These are phyloP conservation scores for Amauroascus verrucosus DNA, from an alignment of 2,329 filamentous ascomycete genomes.

Conservation along the genomic window DNA sequence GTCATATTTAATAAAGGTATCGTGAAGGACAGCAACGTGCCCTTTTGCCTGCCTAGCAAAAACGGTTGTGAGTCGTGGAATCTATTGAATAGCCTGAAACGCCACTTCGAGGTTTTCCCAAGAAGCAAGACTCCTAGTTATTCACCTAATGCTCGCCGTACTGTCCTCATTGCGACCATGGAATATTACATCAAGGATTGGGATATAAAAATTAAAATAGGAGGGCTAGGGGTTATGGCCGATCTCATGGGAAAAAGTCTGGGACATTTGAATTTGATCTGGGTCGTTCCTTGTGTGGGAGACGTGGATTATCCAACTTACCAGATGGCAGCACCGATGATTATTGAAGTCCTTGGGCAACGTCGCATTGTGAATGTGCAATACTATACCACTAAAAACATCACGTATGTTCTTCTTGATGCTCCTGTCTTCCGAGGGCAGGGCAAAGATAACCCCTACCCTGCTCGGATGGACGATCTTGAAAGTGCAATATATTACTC, in stretches of 20 bases:
- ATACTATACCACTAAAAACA: constrained; percentile 54
- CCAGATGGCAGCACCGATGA: constrained; percentile 50
- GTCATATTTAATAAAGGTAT: constrained; percentile 54
- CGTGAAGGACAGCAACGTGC: constrained; percentile 41
- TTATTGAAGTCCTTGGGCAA: constrained; percentile 51
- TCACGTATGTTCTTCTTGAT: constrained; percentile 58
- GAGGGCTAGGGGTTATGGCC: constrained; percentile 60
- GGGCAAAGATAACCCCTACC: constrained; percentile 53
- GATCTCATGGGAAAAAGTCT: constrained; percentile 58
- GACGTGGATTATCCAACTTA: constrained; percentile 55
- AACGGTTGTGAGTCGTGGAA: constrained; percentile 22
- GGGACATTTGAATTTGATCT: constrained; percentile 55
- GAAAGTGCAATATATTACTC: constrained; percentile 59
- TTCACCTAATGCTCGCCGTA: constrained; percentile 30
- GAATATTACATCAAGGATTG: constrained; percentile 64
- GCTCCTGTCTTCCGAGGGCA: constrained; percentile 57
- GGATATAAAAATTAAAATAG: constrained; percentile 61
- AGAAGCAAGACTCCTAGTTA: constrained; percentile 27
- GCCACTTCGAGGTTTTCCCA: constrained; percentile 31
- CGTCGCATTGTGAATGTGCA: constrained; percentile 54
- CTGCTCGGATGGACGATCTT: constrained; percentile 58
- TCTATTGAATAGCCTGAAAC: constrained; percentile 18
- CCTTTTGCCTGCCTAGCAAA: constrained; percentile 26
- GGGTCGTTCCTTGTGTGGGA: constrained; percentile 54
- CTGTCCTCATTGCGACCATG: constrained; percentile 58